Evolutionary conservation across 2,329 filamentous ascomycete genomes (phyloP).

Genomic region (Pseudogymnoascus sp.): DNA sequence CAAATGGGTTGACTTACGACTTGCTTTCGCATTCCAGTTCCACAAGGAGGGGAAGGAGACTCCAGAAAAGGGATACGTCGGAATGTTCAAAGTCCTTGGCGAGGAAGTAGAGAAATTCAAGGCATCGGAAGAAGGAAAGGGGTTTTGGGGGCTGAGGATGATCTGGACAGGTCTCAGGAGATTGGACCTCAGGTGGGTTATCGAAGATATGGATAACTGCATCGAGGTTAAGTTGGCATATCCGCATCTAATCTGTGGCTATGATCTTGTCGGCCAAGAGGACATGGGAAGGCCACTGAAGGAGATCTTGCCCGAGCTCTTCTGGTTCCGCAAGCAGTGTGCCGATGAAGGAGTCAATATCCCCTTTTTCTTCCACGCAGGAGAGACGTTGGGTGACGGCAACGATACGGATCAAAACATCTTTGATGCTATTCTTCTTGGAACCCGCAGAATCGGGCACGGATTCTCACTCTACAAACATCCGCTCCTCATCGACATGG

Average conservation of each 20-base stretch:
- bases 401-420: slow-evolving; percentile 72
- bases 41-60: slow-evolving; percentile 57
- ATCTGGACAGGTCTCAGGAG: slow-evolving; percentile 76
- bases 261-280: slow-evolving; percentile 86
- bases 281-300: slow-evolving; percentile 68
- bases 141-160: slow-evolving; percentile 77
- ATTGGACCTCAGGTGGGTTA: slow-evolving; percentile 57
- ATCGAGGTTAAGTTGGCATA: slow-evolving; percentile 74
- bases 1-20: slow-evolving; percentile 74
- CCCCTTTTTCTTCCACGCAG: slow-evolving; percentile 94
- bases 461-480: slow-evolving; percentile 87
- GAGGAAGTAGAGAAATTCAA: slow-evolving; percentile 78
- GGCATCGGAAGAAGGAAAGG: slow-evolving; percentile 59
- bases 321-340: slow-evolving; percentile 90
- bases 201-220: slow-evolving; percentile 81
- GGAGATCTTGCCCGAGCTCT: slow-evolving; percentile 75
- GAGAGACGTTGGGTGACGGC: slow-evolving; percentile 77
- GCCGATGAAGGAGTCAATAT: slow-evolving; percentile 70
- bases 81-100: slow-evolving; percentile 66
- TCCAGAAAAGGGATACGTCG: slow-evolving; percentile 60
- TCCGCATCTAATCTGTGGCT: slow-evolving; percentile 76
- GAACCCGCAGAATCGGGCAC: slow-evolving; percentile 83
- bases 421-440: slow-evolving; percentile 81
- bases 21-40: slow-evolving; percentile 68
- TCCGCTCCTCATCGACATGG: slow-evolving; percentile 78